A percentile compares a stretch with the other conserved stretches of the same genome.
phyloP scores from a whole-genome alignment of 2,329 filamentous ascomycete genomes.

The Arthrocladium fulminans region DNA sequence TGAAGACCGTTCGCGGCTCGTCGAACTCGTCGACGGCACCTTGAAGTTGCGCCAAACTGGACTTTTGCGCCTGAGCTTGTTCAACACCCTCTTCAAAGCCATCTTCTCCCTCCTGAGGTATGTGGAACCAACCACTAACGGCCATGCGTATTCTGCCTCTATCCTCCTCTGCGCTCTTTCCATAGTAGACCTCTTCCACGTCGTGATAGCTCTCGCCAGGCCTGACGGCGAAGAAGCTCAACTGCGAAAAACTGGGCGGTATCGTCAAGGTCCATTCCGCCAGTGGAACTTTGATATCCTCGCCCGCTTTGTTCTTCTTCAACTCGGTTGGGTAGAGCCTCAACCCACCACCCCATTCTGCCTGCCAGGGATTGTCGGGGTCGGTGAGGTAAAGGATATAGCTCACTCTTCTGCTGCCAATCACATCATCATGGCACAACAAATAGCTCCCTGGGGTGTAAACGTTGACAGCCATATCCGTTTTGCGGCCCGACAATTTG shows the following conservation, averaged over 20 bases:
- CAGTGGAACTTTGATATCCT: slow-evolving; percentile 67
- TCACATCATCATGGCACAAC: slow-evolving; percentile 96
- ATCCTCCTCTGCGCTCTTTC: slow-evolving; percentile 49
- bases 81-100: slow-evolving; percentile 83
- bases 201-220: slow-evolving; percentile 99
- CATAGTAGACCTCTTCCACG: slow-evolving; percentile 91
- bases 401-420: slow-evolving; percentile 89
- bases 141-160: slow-evolving; percentile 74
- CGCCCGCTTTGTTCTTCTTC: slow-evolving; percentile 58
- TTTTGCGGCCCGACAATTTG: slow-evolving; percentile 82
- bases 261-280: slow-evolving; percentile 74
- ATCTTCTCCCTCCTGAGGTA: slow-evolving; percentile 87
- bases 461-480: slow-evolving; percentile 98
- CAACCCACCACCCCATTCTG: slow-evolving; percentile 86
- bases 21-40: slow-evolving; percentile 78
- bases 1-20: slow-evolving; percentile 57
- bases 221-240: slow-evolving; percentile 96
- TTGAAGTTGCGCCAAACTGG: slow-evolving; percentile 84
- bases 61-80: slow-evolving; percentile 78
- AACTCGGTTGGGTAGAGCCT: slow-evolving; percentile 70
- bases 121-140: slow-evolving; percentile 98
- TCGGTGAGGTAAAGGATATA: slow-evolving; percentile 96
- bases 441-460: slow-evolving; percentile 95
- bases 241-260: slow-evolving; percentile 91
- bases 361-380: slow-evolving; percentile 80